Evolutionary conservation across 83 land plant species (phyloP).

Genomic region (Picea mariana): DNA sequence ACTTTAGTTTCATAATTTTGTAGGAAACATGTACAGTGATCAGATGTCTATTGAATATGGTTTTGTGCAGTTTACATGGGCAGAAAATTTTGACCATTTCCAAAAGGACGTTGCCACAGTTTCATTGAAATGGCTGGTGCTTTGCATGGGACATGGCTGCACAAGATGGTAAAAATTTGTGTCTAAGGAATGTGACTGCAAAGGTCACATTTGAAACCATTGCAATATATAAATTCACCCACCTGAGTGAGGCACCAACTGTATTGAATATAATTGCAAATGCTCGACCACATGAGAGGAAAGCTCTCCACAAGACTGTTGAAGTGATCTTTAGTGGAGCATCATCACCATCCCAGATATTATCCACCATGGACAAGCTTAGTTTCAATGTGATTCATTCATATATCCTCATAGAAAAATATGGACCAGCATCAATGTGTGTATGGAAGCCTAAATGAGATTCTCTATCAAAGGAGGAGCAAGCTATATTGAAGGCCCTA

Average conservation of each 20-base stretch:
- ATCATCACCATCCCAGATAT: constrained; percentile 66
- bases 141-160: constrained; percentile 88
- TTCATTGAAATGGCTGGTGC: constrained; percentile 96
- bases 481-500: too few relatives aligned
- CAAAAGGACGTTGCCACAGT: constrained; percentile 94
- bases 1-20: too few relatives aligned
- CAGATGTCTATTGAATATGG: too few relatives aligned
- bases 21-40: too few relatives aligned
- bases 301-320: constrained; percentile 42
- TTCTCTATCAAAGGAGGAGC: too few relatives aligned
- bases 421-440: too few relatives aligned
- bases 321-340: constrained; percentile 76
- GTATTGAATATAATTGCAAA: too few relatives aligned
- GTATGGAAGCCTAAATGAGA: too few relatives aligned
- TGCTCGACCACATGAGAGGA: constrained; percentile 41
- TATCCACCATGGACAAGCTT: constrained; percentile 65
- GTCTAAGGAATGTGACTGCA: too few relatives aligned
- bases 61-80: too few relatives aligned
- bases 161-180: constrained; percentile 82
- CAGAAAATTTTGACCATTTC: too few relatives aligned
- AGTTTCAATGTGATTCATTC: constrained; percentile 72
- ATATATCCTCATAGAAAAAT: too few relatives aligned
- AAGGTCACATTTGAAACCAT: constrained; percentile 59
- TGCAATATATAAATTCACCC: constrained; percentile 60
- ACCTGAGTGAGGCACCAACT: constrained; percentile 85